Conservation (phyloP, 306 rosid species). For the Sicyos edulis region DNA sequence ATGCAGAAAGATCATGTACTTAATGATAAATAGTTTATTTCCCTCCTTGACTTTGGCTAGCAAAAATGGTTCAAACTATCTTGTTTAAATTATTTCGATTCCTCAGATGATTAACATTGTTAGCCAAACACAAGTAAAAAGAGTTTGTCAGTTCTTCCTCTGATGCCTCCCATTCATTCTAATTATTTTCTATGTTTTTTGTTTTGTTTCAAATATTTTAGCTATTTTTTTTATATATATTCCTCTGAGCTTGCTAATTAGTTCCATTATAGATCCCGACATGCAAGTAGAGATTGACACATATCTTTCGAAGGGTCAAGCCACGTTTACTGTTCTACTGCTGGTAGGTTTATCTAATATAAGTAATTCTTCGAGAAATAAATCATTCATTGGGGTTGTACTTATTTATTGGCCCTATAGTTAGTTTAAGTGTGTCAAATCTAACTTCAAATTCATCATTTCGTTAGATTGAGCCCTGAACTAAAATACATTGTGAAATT, state of each 20-base stretch:
- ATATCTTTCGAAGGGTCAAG: conserved; percentile 39
- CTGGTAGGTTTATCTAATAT: conserved; percentile 31
- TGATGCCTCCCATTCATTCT: too few species aligned
- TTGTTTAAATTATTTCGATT: neutral
- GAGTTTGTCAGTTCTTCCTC: too few species aligned
- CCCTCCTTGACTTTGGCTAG: neutral
- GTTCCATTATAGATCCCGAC: conserved; percentile 37
- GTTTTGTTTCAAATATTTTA: neutral
- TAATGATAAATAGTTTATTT: neutral
- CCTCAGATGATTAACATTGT: neutral
- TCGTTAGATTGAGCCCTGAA: neutral
- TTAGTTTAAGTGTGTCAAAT: neutral
- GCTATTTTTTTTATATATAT: neutral
- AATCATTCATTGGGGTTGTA: neutral
- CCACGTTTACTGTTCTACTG: conserved; percentile 33
- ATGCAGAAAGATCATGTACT: neutral
- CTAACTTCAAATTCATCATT: neutral
- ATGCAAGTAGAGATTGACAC: conserved; percentile 51
- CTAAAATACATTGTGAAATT: neutral
- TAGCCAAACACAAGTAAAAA: neutral
- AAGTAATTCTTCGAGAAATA: neutral
- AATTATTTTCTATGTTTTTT: too few species aligned
- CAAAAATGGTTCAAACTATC: neutral
- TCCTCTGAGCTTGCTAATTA: conserved; percentile 19
- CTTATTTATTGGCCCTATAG: neutral